Base-by-base conservation (phyloP, 257 asterid species). In the Plantago major region DNA sequence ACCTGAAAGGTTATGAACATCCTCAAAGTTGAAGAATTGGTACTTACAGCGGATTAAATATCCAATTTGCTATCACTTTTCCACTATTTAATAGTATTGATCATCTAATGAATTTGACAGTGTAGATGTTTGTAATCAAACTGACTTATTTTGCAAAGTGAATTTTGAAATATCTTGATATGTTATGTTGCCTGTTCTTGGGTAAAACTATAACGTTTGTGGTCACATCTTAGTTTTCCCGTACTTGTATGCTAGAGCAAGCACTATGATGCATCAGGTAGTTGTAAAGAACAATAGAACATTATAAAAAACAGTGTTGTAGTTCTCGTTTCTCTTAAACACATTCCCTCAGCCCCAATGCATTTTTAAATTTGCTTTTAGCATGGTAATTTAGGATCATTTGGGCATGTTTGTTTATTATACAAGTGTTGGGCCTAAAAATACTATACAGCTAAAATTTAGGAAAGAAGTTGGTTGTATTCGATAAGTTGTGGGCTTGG, bases 1-100 rank as follows among this genome's bases (percentile, higher is more conserved):
- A 44, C 52, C 15, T 54, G 18, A n/a, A 58, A 43, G 60, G 28
- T 67, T 48, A 9, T 19, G 52, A 60, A 67, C 49, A 43, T 67
- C 14, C 58, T 63, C 22, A 49, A 50, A 49, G 5, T 11, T 15
- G 30, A 30, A 53, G 26, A 6, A 16, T 26, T 63, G 58, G 30
- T 60, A 50, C 3, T 38, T 33, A 7, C 8, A 33, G 40, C 8
- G 3, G 8, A 33, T 33, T 33, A 33, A 33, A 33, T 33, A 4
- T 7, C 37, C 5, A 4, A 4, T 33, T 33, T 33, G 7, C 40
- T 1, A 33, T 1, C 40, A 33, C 40, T 33, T 33, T 33, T 4
- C 7, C 40, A 33, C 8, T 33, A 33, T 33, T 33, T 33, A 33
- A 4, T 33, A 33, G 40, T 4, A 22, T 22, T 22, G 40, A 33